Base-by-base conservation (phyloP, 2,329 filamentous ascomycete species). In the Talaromyces sp. region DNA sequence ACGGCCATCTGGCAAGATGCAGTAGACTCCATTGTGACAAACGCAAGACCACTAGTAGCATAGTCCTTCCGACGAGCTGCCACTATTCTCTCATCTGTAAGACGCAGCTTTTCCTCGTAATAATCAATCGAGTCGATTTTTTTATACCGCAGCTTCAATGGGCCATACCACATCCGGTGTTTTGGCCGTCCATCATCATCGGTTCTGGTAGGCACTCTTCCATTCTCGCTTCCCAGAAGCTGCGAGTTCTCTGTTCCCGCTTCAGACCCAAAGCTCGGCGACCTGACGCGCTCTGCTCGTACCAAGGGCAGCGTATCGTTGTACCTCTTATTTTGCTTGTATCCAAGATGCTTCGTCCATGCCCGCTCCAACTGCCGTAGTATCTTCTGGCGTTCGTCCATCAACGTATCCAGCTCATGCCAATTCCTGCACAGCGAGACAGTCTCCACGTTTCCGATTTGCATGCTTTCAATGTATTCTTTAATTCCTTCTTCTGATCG, bases 1-100 rank as follows among this genome's bases (percentile, higher is more conserved):
- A 96, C 91, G 26, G 93, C 91, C 92, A 98, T 96, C 78, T 99
- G 95, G 64, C 84, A 86, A 21, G 93, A 89, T 14, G 93, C 90
- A 55, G 96, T 95, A 3, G 91, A 95, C 77, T 97, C 91, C 91
- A 99, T 96, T 0, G 95, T 98, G 43, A 99, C 90, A 73, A 99
- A 97, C 0, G 96, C 96, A 62, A 96, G 83, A 55, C 93, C 89
- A 0, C 88, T 93, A 0, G 95, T 82, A 6, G 83, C 78, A 68
- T 92, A 98, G 3, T 89, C 83, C 72, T 90, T 90, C 68, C 86
- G 85, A 29, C 95, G 86, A 11, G 91, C 85, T 8, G 77, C 76
- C 8, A 77, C 75, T 56, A 99, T 91, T 65, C 87, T 83, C 55
- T 90, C 89, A 66, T 99, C 93, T 2, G 96, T 75, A 17, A 83